These are phyloP conservation scores for Boletus barrowsii DNA, from an alignment of 768 basidiomycete genomes.

Conservation along the genomic window DNA sequence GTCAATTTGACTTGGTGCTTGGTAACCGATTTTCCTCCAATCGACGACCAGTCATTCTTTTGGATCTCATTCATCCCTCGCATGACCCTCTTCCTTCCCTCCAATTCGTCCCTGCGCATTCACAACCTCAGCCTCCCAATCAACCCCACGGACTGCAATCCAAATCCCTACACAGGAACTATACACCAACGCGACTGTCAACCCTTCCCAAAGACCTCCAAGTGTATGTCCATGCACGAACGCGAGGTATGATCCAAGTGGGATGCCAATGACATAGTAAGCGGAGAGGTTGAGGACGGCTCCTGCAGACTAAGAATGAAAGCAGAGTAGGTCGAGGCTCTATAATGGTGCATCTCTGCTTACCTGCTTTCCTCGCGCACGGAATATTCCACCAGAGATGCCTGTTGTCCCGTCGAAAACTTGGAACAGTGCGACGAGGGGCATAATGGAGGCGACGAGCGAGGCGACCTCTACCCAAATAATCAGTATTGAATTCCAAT, in stretches of 20 bases:
- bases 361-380: constrained; percentile 79
- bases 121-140: constrained; percentile 64
- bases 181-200: constrained; percentile 66
- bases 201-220: constrained; percentile 81
- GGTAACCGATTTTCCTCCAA: too few species aligned
- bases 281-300: constrained; percentile 61
- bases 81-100: constrained; percentile 42
- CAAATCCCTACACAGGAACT: constrained; percentile 55
- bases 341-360: background rate
- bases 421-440: constrained; percentile 76
- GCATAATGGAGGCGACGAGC: constrained; percentile 61
- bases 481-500: background rate
- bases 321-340: background rate
- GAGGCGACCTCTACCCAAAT: constrained; percentile 39
- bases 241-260: constrained; percentile 75
- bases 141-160: constrained; percentile 47
- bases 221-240: constrained; percentile 59
- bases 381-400: constrained; percentile 72
- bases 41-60: too few species aligned
- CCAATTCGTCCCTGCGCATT: constrained; percentile 14
- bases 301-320: constrained; percentile 51
- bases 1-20: too few species aligned
- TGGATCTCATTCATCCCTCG: background rate
- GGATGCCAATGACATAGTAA: constrained; percentile 83
- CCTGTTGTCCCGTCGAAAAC: constrained; percentile 77